Base-by-base conservation (phyloP, 176 grass and related monocot species). In the Triticum turgidum region DNA sequence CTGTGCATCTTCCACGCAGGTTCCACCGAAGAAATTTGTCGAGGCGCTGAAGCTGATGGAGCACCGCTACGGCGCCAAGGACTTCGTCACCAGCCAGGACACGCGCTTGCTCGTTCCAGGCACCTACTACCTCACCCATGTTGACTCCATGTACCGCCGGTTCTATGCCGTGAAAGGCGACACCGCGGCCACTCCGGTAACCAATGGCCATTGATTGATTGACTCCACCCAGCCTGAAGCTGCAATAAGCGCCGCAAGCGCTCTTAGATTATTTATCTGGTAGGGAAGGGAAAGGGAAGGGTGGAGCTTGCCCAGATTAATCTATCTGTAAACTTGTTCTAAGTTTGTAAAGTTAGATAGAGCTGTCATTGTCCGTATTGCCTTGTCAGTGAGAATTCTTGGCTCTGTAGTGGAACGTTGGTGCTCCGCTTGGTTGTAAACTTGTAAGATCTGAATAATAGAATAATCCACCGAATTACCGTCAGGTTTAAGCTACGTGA, bases 1-100 rank as follows among this genome's bases (percentile, higher is more conserved):
- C 42, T 1, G 6, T 17, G 7, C 76, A 29, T 24, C 30, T 54
- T 81, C 3, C 15, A 5, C 29, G 41, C 44, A 96, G 94, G 88
- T 96, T 78, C 52, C 90, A 49, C 94, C 94, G 2, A 79, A 99
- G 41, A 85, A 91, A 51, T 99, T 99, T 69, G 83, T 92, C 1
- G 92, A 94, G 80, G 79, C 87, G 13, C 69, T 99, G 87, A 96
- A 96, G 83, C 64, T 94, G 90, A 94, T 89, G 81, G 97, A 99
- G 85, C 94, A 94, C 80, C 92, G 94, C 74, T 99, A 99, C 7
- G 97, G 97, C 1, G 94, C 84, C 2, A 98, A 98, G 65, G 92
- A 96, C 83, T 98, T 98, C 21, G 87, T 82, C 62, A 98, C 97
- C 79, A 94, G 83, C 83, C 81, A 92, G 61, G 92, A 98, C 77